Conservation (phyloP, 176 grass and related monocot genomes). For the Panicum miliaceum region DNA sequence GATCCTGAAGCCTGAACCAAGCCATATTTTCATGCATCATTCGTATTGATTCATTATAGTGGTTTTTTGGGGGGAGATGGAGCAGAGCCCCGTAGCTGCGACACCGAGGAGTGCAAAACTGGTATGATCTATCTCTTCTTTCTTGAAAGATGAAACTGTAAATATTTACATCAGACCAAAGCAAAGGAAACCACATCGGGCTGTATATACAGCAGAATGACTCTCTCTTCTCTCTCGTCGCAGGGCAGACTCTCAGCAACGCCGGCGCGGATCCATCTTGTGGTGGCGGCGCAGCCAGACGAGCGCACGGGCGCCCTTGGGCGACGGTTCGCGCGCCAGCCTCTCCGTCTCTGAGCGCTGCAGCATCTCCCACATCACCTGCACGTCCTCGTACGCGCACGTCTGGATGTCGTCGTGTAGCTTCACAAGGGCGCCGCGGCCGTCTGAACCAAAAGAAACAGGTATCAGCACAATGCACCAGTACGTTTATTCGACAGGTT, state of each 20-base stretch:
- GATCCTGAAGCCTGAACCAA: not conserved
- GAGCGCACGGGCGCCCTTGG: conserved; percentile 32
- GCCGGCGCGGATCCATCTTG: conserved; percentile 32
- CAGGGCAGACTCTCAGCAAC: conserved; percentile 14
- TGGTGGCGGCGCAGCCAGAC: conserved; percentile 38
- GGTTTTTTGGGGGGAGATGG: not conserved
- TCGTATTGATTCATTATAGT: too few species aligned
- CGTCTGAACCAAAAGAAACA: not conserved
- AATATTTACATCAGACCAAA: conserved; percentile 42
- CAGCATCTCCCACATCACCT: conserved; percentile 83
- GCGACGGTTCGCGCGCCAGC: conserved; percentile 26
- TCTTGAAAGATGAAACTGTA: conserved; percentile 27
- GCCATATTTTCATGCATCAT: not conserved
- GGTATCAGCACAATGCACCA: not conserved
- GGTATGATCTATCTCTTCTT: not conserved
- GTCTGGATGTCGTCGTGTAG: conserved; percentile 62
- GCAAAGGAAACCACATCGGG: not conserved
- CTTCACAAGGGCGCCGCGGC: conserved; percentile 49
- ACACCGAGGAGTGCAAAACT: not conserved
- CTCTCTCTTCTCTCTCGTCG: not conserved
- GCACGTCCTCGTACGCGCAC: conserved; percentile 67
- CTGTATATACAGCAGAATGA: conserved; percentile 14
- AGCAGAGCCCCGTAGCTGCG: too few species aligned
- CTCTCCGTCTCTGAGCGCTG: conserved; percentile 48
- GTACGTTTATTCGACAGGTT: too few species aligned